Conservation (phyloP, 495 filamentous ascomycete genomes). For the Xylaria curta region DNA sequence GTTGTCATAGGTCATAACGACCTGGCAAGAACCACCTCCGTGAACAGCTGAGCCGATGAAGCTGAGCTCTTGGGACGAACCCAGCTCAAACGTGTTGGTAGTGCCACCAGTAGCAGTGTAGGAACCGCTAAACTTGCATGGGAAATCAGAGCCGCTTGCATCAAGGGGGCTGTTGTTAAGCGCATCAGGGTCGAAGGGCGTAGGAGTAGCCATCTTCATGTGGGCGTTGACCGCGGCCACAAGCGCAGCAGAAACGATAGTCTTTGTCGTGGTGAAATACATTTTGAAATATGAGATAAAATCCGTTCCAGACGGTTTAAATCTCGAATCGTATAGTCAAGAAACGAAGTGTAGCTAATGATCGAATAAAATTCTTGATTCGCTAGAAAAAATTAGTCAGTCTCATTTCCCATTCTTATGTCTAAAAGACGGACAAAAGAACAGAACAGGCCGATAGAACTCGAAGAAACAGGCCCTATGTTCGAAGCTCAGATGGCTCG, state of each 20-base stretch:
- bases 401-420: neutral
- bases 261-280: slow-evolving; percentile 47
- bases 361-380: slow-evolving; percentile 23
- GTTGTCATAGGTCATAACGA: slow-evolving; percentile 80
- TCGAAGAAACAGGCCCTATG: neutral
- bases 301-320: slow-evolving; percentile 45
- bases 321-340: slow-evolving; percentile 30
- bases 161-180: slow-evolving; percentile 63
- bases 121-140: slow-evolving; percentile 69
- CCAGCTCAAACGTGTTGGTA: slow-evolving; percentile 59
- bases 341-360: slow-evolving; percentile 33
- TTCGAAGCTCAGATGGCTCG: neutral
- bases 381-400: neutral
- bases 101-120: slow-evolving; percentile 47
- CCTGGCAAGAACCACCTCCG: slow-evolving; percentile 88
- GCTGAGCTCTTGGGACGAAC: slow-evolving; percentile 58
- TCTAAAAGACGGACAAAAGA: slow-evolving; percentile 7
- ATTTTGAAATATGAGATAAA: slow-evolving; percentile 43
- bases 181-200: slow-evolving; percentile 65
- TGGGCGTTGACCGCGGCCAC: slow-evolving; percentile 68
- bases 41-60: slow-evolving; percentile 74
- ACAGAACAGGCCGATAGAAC: neutral
- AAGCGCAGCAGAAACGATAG: slow-evolving; percentile 47
- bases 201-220: slow-evolving; percentile 73
- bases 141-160: slow-evolving; percentile 70